Evolutionary conservation across 495 filamentous ascomycete species (phyloP).

Genomic region (Aspergillus egyptiacus): DNA sequence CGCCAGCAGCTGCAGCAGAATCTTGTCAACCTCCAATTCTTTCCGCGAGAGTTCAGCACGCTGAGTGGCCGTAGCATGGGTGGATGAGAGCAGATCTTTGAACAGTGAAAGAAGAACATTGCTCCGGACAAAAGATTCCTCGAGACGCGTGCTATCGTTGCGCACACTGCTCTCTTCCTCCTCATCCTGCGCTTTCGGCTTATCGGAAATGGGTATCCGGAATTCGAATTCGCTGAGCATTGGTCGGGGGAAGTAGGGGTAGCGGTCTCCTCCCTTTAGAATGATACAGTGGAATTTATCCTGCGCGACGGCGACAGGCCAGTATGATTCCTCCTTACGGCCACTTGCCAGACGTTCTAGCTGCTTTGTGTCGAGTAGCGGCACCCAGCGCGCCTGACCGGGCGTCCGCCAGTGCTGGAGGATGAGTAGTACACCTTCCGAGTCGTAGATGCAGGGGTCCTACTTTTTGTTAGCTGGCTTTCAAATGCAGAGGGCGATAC

Average conservation of each 20-base stretch:
- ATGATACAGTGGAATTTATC: constrained; percentile 98
- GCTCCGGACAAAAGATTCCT: constrained; percentile 74
- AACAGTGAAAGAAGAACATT: constrained; percentile 64
- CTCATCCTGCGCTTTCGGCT: constrained; percentile 29
- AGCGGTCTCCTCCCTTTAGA: constrained; percentile 86
- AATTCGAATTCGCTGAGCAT: constrained; percentile 93
- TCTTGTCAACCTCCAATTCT: constrained; percentile 80
- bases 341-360: constrained; percentile 76
- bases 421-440: constrained; percentile 76
- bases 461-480: constrained; percentile 19
- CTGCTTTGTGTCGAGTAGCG: constrained; percentile 79
- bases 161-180: constrained; percentile 30
- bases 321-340: constrained; percentile 83
- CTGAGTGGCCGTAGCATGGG: constrained; percentile 53
- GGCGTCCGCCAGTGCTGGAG: constrained; percentile 85
- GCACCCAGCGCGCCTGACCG: constrained; percentile 85
- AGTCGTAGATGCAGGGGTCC: constrained; percentile 94
- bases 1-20: constrained; percentile 81
- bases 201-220: constrained; percentile 66
- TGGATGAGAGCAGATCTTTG: constrained; percentile 59
- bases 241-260: constrained; percentile 93
- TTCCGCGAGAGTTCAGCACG: constrained; percentile 60
- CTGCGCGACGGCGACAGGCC: constrained; percentile 89
- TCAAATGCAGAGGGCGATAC: constrained; percentile 17
- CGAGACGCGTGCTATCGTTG: constrained; percentile 47